These are phyloP conservation scores for Daldinia eschscholtzii DNA, from an alignment of 2,329 filamentous ascomycete species.

Conservation along the genomic window DNA sequence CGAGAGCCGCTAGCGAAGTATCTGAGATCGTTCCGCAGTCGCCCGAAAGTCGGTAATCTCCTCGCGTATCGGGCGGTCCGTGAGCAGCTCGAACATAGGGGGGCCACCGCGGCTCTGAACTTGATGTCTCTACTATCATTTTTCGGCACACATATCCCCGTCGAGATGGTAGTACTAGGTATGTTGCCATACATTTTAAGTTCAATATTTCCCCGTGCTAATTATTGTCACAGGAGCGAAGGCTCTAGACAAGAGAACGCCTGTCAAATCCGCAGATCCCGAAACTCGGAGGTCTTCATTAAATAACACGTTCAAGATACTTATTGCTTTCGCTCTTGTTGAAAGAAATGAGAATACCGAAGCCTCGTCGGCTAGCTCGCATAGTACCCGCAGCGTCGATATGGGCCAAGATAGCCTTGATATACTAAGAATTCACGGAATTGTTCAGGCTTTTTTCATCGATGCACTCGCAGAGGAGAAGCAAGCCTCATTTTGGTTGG, in stretches of 20 bases:
- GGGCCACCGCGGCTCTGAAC: conserved; percentile 69
- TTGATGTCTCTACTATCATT: conserved; percentile 75
- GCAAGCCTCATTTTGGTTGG: conserved; percentile 62
- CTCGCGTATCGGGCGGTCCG: conserved; percentile 62
- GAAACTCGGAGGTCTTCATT: conserved; percentile 54
- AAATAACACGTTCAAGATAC: conserved; percentile 63
- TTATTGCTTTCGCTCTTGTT: conserved; percentile 66
- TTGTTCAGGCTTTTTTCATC: conserved; percentile 67
- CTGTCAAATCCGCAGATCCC: conserved; percentile 60
- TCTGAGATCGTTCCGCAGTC: conserved; percentile 67
- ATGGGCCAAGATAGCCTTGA: conserved; percentile 61
- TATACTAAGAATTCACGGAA: conserved; percentile 63
- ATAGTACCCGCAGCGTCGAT: conserved; percentile 57
- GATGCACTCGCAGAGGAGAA: conserved; percentile 60
- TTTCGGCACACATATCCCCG: conserved; percentile 73
- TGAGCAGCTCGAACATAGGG: conserved; percentile 62
- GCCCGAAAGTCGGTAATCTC: conserved; percentile 65
- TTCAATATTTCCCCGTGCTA: conserved; percentile 16
- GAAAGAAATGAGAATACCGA: conserved; percentile 63
- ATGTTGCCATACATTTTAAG: conserved; percentile 38
- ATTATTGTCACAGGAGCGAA: conserved; percentile 55
- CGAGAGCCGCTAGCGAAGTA: conserved; percentile 72
- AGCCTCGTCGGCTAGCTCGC: conserved; percentile 57
- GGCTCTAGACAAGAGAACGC: conserved; percentile 60
- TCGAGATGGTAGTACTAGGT: conserved; percentile 73